phyloP scores from a whole-genome alignment of 2,329 filamentous ascomycete genomes.

The Colletotrichum sp. region DNA sequence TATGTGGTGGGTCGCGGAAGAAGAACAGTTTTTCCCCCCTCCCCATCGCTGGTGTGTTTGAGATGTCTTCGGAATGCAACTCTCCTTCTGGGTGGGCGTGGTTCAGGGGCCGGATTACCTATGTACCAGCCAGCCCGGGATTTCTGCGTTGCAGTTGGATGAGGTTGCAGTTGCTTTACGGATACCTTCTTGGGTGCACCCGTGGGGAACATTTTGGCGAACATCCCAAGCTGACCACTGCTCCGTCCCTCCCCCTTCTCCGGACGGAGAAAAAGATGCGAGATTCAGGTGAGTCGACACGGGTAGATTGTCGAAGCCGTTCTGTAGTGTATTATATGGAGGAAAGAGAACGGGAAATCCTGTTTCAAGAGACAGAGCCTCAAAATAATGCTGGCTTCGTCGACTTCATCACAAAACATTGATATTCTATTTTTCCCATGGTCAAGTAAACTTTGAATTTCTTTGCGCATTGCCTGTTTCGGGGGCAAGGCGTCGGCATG shows the following conservation, averaged over 20 bases:
- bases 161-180: background rate
- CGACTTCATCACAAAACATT: background rate
- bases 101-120: background rate
- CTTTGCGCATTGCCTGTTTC: background rate
- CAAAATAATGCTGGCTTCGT: background rate
- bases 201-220: slow-evolving; percentile 11
- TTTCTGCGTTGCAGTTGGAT: background rate
- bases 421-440: too few relatives aligned
- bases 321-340: background rate
- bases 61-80: background rate
- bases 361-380: slow-evolving; percentile 2
- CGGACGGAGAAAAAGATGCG: slow-evolving; percentile 4
- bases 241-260: background rate
- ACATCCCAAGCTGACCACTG: background rate
- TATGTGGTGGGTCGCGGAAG: background rate
- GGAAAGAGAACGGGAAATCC: background rate
- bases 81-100: background rate
- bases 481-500: background rate
- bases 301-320: slow-evolving; percentile 17
- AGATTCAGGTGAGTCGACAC: slow-evolving; percentile 20
- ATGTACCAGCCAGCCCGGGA: background rate
- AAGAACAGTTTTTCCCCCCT: background rate
- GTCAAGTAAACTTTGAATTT: background rate
- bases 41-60: background rate
- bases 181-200: background rate